Conservation (phyloP, 768 basidiomycete genomes). For the Tylopilus subfusipes region DNA sequence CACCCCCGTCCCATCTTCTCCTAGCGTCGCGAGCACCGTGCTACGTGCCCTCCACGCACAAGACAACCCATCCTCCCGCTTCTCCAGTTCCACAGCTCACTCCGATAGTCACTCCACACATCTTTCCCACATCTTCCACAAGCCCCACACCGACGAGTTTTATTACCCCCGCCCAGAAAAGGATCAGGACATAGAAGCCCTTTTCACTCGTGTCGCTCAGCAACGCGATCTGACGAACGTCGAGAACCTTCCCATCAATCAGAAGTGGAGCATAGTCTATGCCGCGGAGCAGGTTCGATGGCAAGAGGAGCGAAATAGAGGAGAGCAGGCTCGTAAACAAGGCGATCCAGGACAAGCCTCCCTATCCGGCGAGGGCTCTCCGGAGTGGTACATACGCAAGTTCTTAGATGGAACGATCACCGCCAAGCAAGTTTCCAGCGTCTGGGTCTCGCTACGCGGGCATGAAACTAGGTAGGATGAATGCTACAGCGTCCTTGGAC, state of each 20-base stretch:
- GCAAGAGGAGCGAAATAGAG: constrained; percentile 65
- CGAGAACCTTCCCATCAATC: constrained; percentile 62
- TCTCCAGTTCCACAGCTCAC: constrained; percentile 40
- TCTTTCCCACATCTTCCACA: constrained; percentile 53
- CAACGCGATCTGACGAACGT: constrained; percentile 64
- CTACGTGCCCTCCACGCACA: constrained; percentile 54
- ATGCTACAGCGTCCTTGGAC: background rate
- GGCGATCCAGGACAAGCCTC: constrained; percentile 54
- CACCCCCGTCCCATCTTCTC: constrained; percentile 33
- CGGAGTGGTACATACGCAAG: constrained; percentile 91
- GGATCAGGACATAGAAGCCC: constrained; percentile 71
- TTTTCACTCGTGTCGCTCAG: constrained; percentile 76
- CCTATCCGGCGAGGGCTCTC: constrained; percentile 61
- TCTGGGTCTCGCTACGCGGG: constrained; percentile 76
- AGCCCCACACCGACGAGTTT: constrained; percentile 57
- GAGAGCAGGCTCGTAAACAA: constrained; percentile 59
- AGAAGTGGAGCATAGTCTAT: constrained; percentile 91
- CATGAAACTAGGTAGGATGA: constrained; percentile 68
- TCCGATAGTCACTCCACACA: constrained; percentile 46
- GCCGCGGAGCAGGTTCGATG: constrained; percentile 78
- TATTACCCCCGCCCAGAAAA: constrained; percentile 71
- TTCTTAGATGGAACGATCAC: constrained; percentile 86
- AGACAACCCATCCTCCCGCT: constrained; percentile 58
- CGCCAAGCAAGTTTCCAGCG: constrained; percentile 69
- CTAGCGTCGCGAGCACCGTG: constrained; percentile 32